Evolutionary conservation across 2,329 filamentous ascomycete genomes (phyloP).

Genomic region (Stachybotrys echinatus): DNA sequence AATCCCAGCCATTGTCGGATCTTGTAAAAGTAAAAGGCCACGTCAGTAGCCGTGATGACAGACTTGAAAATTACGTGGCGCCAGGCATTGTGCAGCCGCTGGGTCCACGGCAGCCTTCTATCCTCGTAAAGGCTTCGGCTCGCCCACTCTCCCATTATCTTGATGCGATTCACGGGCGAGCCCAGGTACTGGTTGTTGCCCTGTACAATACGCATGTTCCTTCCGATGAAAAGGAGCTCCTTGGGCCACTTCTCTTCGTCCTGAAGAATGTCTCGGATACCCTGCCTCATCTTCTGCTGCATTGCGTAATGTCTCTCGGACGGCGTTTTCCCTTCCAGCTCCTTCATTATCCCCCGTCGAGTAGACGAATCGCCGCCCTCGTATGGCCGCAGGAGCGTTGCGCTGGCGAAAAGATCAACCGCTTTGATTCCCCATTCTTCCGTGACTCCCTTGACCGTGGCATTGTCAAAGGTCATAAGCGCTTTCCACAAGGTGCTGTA

Average conservation of each 20-base stretch:
- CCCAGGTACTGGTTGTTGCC: constrained; percentile 89
- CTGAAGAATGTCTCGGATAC: constrained; percentile 61
- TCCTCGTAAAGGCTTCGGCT: constrained; percentile 76
- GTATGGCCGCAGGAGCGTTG: constrained; percentile 86
- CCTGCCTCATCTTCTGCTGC: constrained; percentile 78
- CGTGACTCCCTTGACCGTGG: constrained; percentile 67
- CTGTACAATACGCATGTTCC: constrained; percentile 89
- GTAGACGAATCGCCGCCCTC: constrained; percentile 72
- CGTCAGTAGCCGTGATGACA: constrained; percentile 70
- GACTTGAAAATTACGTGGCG: constrained; percentile 76
- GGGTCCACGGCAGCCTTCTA: constrained; percentile 53
- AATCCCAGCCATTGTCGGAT: constrained; percentile 69
- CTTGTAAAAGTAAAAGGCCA: constrained; percentile 79
- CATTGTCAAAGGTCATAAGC: constrained; percentile 89
- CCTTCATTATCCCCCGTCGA: constrained; percentile 59
- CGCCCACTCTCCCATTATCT: constrained; percentile 91
- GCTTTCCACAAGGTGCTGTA: constrained; percentile 92
- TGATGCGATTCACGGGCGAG: constrained; percentile 85
- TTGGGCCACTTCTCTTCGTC: constrained; percentile 87
- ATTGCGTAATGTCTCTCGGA: constrained; percentile 82
- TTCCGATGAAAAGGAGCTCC: constrained; percentile 86
- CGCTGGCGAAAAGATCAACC: constrained; percentile 84
- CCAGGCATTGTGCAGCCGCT: constrained; percentile 65
- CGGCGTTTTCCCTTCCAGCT: constrained; percentile 47
- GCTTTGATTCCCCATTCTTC: constrained; percentile 82